phyloP scores from a whole-genome alignment of 495 filamentous ascomycete genomes.

The Schizothecium vesticola region DNA sequence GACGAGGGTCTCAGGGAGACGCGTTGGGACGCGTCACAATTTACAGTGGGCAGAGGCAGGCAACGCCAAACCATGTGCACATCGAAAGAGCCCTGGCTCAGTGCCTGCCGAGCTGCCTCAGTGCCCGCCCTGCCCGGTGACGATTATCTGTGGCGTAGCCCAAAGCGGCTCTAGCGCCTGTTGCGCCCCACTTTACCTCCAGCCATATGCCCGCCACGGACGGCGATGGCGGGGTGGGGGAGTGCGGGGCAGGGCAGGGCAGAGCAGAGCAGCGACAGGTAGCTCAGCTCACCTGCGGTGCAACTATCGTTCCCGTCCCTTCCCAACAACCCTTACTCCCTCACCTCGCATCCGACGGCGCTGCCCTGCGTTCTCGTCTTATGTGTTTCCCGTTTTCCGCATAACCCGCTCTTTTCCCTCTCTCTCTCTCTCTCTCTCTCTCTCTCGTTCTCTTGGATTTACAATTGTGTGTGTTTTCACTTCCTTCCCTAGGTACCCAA shows the following conservation, averaged over 20 bases:
- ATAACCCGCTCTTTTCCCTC: background rate
- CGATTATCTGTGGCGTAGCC: background rate
- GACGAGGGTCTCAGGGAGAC: background rate
- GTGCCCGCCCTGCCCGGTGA: background rate
- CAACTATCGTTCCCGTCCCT: background rate
- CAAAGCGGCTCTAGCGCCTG: background rate
- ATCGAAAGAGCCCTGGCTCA: background rate
- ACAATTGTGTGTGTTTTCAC: background rate
- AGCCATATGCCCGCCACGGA: background rate
- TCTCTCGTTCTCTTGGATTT: background rate
- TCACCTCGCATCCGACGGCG: background rate
- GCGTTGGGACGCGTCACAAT: background rate
- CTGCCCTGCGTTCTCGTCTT: background rate
- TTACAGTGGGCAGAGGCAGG: background rate
- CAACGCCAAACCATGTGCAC: constrained; percentile 7
- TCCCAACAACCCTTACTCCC: background rate
- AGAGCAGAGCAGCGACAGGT: too few species aligned
- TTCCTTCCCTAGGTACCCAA: background rate
- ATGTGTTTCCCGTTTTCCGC: background rate
- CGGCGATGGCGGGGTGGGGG: background rate
- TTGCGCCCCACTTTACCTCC: background rate
- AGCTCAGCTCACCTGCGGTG: background rate
- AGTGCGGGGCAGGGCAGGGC: background rate
- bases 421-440: background rate
- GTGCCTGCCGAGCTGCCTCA: background rate